Base-by-base conservation (phyloP, 176 grass and related monocot genomes). In the Carex littledalei region DNA sequence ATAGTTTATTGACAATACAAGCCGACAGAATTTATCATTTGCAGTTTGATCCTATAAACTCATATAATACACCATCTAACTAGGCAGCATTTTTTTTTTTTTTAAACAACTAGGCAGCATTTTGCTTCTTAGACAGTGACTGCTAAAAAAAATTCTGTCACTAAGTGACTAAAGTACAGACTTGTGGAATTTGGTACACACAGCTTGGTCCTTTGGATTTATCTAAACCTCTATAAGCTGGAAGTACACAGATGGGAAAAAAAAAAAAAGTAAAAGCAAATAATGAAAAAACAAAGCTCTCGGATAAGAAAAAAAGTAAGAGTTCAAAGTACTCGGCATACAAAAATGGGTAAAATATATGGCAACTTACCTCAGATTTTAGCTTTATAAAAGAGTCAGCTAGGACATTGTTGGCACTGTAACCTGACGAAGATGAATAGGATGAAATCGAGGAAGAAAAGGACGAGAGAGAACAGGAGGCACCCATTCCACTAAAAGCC, bases 311-410 rank as follows among this genome's bases (percentile, higher is more conserved):
- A 39, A 39, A 39, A 39, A 39, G 37, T 39, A 6, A 39, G 55
- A 55, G 13, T 53, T 55, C 20, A 41, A 75, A 15, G 16, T 32
- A 37, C n/a, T 37, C 32, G 1, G 35, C 39, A 53, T 53, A 26
- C 45, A 10, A 53, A 76, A 67, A 50, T 26, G 14, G 24, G n/a
- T 62, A 37, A 49, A 83, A 88, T 49, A 71, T 53, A 73, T 71
- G 49, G 41, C 35, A 66, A 16, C 11, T 29, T 93, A 96, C 97
- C 97, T 99, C 93, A 83, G 89, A 99, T 94, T 88, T 94, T 89
- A 99, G 89, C 86, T 95, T 99, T 49, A 99, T 87, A 86, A 94
- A 99, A 21, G 88, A 92, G 79, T 99, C 97, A 67, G 91, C 90
- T 67, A 99, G 81, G 68, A 96, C 97, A 88, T 92, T 88, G 31